Conservation (phyloP, 768 basidiomycete genomes). For the Psilocybe cubensis region DNA sequence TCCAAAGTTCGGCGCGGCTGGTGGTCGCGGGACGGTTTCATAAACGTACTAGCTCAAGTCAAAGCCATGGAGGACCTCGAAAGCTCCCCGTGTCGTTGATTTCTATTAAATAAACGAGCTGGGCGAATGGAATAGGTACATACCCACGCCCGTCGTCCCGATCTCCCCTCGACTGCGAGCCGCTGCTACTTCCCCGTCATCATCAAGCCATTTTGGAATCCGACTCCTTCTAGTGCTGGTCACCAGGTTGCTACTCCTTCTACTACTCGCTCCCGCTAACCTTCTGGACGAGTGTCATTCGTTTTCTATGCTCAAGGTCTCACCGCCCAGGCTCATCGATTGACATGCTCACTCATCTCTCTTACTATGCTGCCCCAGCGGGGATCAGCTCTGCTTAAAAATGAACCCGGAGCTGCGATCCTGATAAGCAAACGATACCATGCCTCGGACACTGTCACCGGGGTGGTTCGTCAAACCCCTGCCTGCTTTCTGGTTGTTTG, state of each 20-base stretch:
- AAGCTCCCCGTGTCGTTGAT: not conserved
- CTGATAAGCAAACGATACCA: too few species aligned
- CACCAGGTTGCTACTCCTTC: not conserved
- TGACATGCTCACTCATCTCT: too few species aligned
- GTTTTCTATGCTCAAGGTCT: too few species aligned
- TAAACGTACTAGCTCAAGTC: not conserved
- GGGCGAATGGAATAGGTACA: not conserved
- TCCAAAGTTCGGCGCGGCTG: too few species aligned
- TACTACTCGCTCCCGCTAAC: not conserved
- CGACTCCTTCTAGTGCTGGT: not conserved
- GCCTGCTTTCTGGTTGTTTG: not conserved
- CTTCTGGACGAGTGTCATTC: not conserved
- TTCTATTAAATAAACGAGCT: not conserved
- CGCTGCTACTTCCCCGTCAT: not conserved
- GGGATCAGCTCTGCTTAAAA: not conserved
- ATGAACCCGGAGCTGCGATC: too few species aligned
- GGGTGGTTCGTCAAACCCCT: not conserved
- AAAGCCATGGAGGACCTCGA: not conserved
- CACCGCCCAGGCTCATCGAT: too few species aligned
- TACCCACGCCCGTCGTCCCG: conserved; percentile 1
- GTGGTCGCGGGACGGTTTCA: not conserved
- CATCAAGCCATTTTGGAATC: not conserved
- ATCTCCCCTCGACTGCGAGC: not conserved
- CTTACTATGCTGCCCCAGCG: too few species aligned
- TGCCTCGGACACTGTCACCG: not conserved